These are phyloP conservation scores for Platanus orientalis DNA, from an alignment of 164 flowering plant species.

Conservation along the genomic window DNA sequence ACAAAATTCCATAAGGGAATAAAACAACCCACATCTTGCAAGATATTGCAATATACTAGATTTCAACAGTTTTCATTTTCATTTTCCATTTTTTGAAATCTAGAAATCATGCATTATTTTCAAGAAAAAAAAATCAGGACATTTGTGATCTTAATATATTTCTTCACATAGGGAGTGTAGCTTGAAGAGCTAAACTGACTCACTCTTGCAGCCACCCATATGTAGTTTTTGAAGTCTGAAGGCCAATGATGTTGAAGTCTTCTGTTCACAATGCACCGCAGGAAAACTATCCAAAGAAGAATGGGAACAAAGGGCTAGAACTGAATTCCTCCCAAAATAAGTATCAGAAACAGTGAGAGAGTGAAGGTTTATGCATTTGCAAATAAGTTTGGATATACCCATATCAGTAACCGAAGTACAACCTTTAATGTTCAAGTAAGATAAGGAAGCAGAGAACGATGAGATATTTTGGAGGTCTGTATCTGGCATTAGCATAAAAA, in stretches of 20 bases:
- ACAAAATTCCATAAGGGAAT: no score
- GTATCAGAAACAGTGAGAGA: slow-evolving; percentile 63
- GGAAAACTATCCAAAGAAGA: slow-evolving; percentile 14
- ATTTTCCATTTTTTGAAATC: no score
- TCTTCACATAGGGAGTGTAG: no score
- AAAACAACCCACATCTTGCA: no score
- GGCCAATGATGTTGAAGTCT: slow-evolving; percentile 30
- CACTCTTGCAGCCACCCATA: slow-evolving; percentile 71
- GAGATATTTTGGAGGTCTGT: slow-evolving; percentile 44
- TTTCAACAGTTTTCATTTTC: no score
- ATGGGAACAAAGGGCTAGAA: slow-evolving; percentile 46
- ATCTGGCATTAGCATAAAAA: slow-evolving; percentile 42
- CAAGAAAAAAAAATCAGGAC: no score
- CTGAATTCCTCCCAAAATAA: slow-evolving; percentile 52
- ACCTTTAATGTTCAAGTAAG: slow-evolving; percentile 56
- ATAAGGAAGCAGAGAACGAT: slow-evolving; percentile 36
- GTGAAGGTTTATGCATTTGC: slow-evolving; percentile 36
- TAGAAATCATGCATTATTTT: no score
- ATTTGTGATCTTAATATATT: no score
- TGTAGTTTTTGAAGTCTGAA: slow-evolving; percentile 50
- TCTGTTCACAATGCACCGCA: slow-evolving; percentile 18
- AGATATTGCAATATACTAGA: no score
- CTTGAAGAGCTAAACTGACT: slow-evolving; percentile 16
- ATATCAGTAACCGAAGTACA: slow-evolving; percentile 59
- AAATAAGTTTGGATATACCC: slow-evolving; percentile 53